phyloP scores from a whole-genome alignment of 108 stramenopile species.

The Conticribra guillardii region DNA sequence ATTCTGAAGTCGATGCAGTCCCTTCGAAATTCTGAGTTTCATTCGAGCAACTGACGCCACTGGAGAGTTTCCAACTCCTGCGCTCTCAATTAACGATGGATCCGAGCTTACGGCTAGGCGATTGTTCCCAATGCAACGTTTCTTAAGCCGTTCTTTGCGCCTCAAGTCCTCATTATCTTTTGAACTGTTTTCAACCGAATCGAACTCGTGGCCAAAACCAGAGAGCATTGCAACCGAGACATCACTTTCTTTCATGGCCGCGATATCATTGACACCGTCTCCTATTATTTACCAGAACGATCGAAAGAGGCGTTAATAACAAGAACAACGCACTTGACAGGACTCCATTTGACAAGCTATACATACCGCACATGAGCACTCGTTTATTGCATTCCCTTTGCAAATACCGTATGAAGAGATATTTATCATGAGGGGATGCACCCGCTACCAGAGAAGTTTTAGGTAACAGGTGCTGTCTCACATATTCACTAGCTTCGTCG shows the following conservation, averaged over 20 bases:
- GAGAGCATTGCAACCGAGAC: slow-evolving; percentile 78
- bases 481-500: slow-evolving; percentile 9
- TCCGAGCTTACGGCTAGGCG: slow-evolving; percentile 4
- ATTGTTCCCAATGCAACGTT: slow-evolving; percentile 53
- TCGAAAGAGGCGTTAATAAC: no score
- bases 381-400: slow-evolving; percentile 36
- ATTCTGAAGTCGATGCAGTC: slow-evolving; percentile 33
- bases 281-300: no score
- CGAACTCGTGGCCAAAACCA: slow-evolving; percentile 68
- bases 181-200: slow-evolving; percentile 22
- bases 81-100: slow-evolving; percentile 9
- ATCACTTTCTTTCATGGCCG: slow-evolving; percentile 88
- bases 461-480: slow-evolving; percentile 9
- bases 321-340: no score
- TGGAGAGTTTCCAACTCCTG: slow-evolving; percentile 29
- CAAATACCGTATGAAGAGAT: slow-evolving; percentile 40
- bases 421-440: slow-evolving; percentile 63
- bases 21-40: slow-evolving; percentile 41
- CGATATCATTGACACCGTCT: slow-evolving; percentile 91
- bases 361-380: slow-evolving; percentile 72
- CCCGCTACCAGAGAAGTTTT: slow-evolving; percentile 53
- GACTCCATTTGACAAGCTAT: no score
- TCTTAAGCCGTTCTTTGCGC: slow-evolving; percentile 42
- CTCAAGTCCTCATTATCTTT: slow-evolving; percentile 58
- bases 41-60: slow-evolving; percentile 42